These are phyloP conservation scores for Coemansia sp. DNA, from an alignment of 192 early-diverging fungal genomes.

Conservation along the genomic window DNA sequence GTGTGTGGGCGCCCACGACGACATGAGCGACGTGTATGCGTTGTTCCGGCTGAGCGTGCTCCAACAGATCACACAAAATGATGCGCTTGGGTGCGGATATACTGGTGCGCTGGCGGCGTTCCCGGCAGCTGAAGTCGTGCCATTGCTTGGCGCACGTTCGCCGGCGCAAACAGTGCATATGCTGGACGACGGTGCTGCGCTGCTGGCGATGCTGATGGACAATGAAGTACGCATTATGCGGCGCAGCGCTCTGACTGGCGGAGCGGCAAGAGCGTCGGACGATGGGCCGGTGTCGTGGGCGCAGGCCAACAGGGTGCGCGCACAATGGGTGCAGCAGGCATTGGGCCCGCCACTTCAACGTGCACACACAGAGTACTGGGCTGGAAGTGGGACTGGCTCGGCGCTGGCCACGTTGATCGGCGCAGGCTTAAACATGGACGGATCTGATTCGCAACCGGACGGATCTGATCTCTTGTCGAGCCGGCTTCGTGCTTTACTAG, in stretches of 20 bases:
- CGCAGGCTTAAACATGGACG: not conserved
- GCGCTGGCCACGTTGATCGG: constrained; percentile 27
- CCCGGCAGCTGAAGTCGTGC: constrained; percentile 19
- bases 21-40: constrained; percentile 22
- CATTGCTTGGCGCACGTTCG: constrained; percentile 7
- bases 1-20: constrained; percentile 22
- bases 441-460: too few relatives aligned
- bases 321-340: constrained; percentile 17
- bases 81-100: not conserved
- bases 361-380: not conserved
- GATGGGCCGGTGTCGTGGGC: constrained; percentile 24
- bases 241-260: constrained; percentile 26
- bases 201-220: constrained; percentile 30
- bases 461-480: not conserved
- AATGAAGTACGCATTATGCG: constrained; percentile 44
- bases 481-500: constrained; percentile 8
- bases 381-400: not conserved
- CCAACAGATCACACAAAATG: constrained; percentile 5
- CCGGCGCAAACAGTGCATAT: constrained; percentile 13
- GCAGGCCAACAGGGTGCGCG: constrained; percentile 25
- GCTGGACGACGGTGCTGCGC: not conserved
- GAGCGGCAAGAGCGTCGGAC: constrained; percentile 5
- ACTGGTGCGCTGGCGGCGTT: constrained; percentile 23
- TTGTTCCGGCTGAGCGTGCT: constrained; percentile 23
- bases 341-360: constrained; percentile 9